phyloP scores from a whole-genome alignment of 805 yeast genomes.

The Candida hungchunana region DNA sequence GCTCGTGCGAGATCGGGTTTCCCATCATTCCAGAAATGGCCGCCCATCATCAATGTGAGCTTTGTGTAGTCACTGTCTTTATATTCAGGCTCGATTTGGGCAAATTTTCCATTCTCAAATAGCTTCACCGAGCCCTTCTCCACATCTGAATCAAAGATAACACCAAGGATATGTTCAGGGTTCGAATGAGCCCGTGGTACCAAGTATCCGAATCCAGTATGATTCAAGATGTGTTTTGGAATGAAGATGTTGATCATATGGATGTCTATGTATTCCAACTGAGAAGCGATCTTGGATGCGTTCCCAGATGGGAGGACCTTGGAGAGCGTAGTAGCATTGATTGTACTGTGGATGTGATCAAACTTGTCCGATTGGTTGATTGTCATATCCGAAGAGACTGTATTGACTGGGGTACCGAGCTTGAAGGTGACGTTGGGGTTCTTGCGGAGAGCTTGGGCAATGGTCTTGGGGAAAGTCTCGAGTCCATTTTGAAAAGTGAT shows the following conservation, averaged over 20 bases:
- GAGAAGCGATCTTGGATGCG: conserved; percentile 16
- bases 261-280: conserved; percentile 35
- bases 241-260: conserved; percentile 67
- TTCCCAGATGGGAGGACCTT: conserved; percentile 25
- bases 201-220: conserved; percentile 81
- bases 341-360: conserved; percentile 1
- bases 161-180: conserved; percentile 66
- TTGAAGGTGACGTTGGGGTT: conserved; percentile 39
- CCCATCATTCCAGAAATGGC: conserved; percentile 43
- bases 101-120: conserved; percentile 14
- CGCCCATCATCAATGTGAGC: conserved; percentile 89
- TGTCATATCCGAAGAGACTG: no score
- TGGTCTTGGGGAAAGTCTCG: conserved; percentile 43
- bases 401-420: conserved; percentile 26
- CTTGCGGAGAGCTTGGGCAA: conserved; percentile 35
- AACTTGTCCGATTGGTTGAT: not conserved
- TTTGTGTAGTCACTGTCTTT: conserved; percentile 46
- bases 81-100: conserved; percentile 9
- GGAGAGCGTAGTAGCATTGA: conserved; percentile 28
- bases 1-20: conserved; percentile 23
- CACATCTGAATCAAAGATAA: conserved; percentile 85
- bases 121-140: conserved; percentile 48
- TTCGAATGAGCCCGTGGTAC: conserved; percentile 56
- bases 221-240: conserved; percentile 39
- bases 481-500: conserved; percentile 55